Conservation (phyloP, 192 early-diverging fungal species). For the Rhizoclosmatium globosum region DNA sequence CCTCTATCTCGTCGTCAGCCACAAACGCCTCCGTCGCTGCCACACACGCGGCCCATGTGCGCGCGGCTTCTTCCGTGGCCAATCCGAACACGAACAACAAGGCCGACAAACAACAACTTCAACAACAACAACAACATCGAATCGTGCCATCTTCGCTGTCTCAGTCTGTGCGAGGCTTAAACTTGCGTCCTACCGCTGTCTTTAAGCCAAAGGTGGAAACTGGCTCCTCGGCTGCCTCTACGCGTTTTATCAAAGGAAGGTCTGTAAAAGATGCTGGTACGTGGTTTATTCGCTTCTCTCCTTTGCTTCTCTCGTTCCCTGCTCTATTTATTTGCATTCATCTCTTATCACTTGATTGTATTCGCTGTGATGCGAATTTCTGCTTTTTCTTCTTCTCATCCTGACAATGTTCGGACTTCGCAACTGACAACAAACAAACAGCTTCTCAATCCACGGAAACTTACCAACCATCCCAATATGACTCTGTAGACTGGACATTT, state of each 20-base stretch:
- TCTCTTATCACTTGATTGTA: neutral
- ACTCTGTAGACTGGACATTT: neutral
- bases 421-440: neutral
- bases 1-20: neutral
- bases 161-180: neutral
- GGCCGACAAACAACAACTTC: no score
- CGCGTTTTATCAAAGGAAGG: slow-evolving; percentile 3
- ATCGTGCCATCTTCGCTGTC: neutral
- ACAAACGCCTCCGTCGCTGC: neutral
- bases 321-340: neutral
- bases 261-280: slow-evolving; percentile 24
- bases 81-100: neutral
- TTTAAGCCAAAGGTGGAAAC: neutral
- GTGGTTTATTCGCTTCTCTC: neutral
- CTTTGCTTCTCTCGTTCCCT: neutral
- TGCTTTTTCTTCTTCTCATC: neutral
- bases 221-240: neutral
- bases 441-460: neutral
- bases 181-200: neutral
- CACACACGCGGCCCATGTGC: neutral
- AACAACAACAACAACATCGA: neutral
- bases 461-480: neutral
- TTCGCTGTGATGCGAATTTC: neutral
- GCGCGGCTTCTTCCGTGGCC: neutral
- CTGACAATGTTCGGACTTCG: neutral